Evolutionary conservation across 2,329 filamentous ascomycete genomes (phyloP).

Genomic region (Aspergillus cejpii): DNA sequence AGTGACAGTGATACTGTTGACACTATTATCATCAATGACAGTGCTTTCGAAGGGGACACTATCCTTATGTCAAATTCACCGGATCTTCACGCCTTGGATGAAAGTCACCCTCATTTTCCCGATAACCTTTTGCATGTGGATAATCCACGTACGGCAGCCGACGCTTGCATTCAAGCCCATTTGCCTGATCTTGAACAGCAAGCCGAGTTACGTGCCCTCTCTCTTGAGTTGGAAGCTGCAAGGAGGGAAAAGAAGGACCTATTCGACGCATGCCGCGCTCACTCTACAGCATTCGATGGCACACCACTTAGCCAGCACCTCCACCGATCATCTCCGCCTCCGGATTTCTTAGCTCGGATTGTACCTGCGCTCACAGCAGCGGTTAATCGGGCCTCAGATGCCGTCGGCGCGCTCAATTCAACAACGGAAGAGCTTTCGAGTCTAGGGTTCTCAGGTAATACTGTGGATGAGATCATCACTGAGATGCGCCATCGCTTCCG

Average conservation of each 20-base stretch:
- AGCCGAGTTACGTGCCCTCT: constrained; percentile 27
- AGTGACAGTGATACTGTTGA: constrained; percentile 14
- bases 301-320: constrained; percentile 17
- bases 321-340: constrained; percentile 32
- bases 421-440: constrained; percentile 32
- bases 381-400: constrained; percentile 35
- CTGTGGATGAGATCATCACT: constrained; percentile 28
- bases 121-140: constrained; percentile 17
- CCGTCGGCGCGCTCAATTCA: constrained; percentile 31
- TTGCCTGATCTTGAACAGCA: constrained; percentile 12
- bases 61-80: constrained; percentile 31
- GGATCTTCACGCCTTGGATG: constrained; percentile 19
- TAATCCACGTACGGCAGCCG: constrained; percentile 7
- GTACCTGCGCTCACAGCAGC: constrained; percentile 32
- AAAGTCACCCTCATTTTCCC: constrained; percentile 7
- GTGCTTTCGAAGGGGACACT: constrained; percentile 20
- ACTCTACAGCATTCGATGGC: constrained; percentile 21
- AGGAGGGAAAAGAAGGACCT: constrained; percentile 36
- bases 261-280: constrained; percentile 36
- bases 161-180: constrained; percentile 18
- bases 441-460: constrained; percentile 36
- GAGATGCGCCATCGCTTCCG: constrained; percentile 38
- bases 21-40: constrained; percentile 28
- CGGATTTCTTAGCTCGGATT: constrained; percentile 35
- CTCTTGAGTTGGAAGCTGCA: constrained; percentile 35